Conservation (phyloP, 2,329 filamentous ascomycete species). For the Beauveria brongniartii region DNA sequence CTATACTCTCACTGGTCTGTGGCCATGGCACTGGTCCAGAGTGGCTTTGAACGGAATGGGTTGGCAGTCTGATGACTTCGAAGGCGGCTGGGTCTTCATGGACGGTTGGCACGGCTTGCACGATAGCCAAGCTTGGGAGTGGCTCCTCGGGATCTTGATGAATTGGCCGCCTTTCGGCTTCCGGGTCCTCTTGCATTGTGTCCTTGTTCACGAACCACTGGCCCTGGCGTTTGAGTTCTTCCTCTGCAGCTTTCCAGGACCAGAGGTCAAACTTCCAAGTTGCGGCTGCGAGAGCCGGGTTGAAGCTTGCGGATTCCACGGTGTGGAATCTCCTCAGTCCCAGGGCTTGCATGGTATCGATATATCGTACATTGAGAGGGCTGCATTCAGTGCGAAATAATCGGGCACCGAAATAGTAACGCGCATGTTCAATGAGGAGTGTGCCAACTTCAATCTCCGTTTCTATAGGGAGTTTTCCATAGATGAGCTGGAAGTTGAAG, state of each 20-base stretch:
- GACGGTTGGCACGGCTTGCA: background rate
- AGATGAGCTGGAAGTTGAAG: background rate
- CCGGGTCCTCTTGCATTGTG: background rate
- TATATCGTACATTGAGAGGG: background rate
- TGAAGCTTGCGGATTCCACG: background rate
- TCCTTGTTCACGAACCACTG: background rate
- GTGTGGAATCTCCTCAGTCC: background rate
- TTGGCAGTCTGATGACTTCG: background rate
- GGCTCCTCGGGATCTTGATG: background rate
- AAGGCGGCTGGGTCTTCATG: background rate
- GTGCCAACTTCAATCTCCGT: background rate
- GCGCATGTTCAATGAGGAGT: background rate
- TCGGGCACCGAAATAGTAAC: background rate
- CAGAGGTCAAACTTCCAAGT: constrained; percentile 1
- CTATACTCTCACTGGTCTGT: background rate
- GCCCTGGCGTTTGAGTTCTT: background rate
- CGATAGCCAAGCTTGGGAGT: background rate
- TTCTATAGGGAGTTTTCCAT: background rate
- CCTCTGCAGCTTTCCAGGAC: background rate
- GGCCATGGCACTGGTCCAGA: background rate
- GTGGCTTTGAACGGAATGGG: background rate
- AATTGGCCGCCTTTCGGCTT: background rate
- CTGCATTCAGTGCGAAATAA: background rate
- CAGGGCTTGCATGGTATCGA: background rate
- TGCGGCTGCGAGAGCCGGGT: background rate